Base-by-base conservation (phyloP, 1,284 basidiomycete species). In the Puccinia polysora region DNA sequence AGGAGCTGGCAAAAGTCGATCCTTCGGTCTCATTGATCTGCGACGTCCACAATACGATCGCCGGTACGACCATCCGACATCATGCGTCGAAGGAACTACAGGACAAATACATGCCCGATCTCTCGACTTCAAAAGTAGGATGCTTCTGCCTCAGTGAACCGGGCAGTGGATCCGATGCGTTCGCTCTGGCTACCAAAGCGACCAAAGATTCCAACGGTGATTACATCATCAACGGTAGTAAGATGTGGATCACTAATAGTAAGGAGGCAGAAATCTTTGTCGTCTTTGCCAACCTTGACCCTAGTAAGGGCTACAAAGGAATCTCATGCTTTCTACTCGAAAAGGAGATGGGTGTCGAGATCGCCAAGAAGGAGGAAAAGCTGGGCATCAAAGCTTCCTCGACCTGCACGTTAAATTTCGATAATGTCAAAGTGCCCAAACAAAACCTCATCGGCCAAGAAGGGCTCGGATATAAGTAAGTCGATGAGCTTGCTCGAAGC, bases 231-330 rank as follows among this genome's bases (percentile, higher is more conserved):
- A 95, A 94, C 78, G 95, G 95, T 43, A 90, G 89, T 76, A 99
- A 99, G 84, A 95, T 97, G 93, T 98, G 95, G 95, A 98, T 99
- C 78, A 97, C 96, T 58, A 99, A 98, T 83, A 93, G 91, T 6
- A 87, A 87, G 74, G 95, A 99, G 81, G 96, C 96, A 4, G 93
- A 93, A 70, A 86, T 97, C 74, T 85, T 85, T 80, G 81, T 85
- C 73, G 89, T 98, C 62, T 98, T 98, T 76, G 96, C 96, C 72
- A 97, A 92, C 77, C 89, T 91, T 52, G 93, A 97, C 81, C 89
- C 91, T 0, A 89, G 86, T 76, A 93, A 94, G 80, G 95, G 96
- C 0, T 98, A 98, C 86, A 98, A 97, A 82, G 95, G 95, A 43
- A 99, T 99, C 81, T 95, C 93, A 23, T 97, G 94, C 79, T 99